Percentiles rank a stretch among this genome's conserved stretches.
phyloP scores from a whole-genome alignment of 2,329 filamentous ascomycete species.

The Neonectria faginata region DNA sequence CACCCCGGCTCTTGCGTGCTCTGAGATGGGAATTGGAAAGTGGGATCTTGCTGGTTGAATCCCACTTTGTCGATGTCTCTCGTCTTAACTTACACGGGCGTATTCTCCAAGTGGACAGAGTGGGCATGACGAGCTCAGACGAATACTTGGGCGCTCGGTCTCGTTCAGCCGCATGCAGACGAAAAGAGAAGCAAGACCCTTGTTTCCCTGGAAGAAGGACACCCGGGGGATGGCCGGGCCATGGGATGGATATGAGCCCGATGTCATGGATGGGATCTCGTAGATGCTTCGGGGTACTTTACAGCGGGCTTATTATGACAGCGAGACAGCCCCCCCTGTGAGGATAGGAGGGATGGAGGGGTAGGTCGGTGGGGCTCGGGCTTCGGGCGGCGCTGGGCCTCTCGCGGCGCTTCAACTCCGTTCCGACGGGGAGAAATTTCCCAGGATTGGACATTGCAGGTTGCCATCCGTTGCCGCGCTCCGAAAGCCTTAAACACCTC shows the following conservation, averaged over 20 bases:
- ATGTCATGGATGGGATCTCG: conserved; percentile 11
- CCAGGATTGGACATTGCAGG: conserved; percentile 5
- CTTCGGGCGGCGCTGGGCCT: conserved; percentile 27
- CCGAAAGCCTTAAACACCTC: conserved; percentile 38
- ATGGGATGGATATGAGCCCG: conserved; percentile 11
- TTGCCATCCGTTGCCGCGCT: conserved; percentile 34
- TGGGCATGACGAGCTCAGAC: neutral
- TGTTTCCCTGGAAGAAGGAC: neutral
- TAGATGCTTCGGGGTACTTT: neutral
- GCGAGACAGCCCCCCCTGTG: neutral
- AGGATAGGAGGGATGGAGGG: conserved; percentile 14
- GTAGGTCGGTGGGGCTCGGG: conserved; percentile 36
- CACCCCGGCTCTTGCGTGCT: conserved; percentile 28
- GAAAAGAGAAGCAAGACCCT: neutral
- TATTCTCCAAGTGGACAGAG: neutral
- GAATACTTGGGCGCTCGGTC: conserved; percentile 1
- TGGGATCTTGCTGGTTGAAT: neutral
- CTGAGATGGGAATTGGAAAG: conserved; percentile 12
- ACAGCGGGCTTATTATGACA: too few relatives aligned
- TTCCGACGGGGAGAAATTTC: conserved; percentile 40
- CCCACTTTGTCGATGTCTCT: conserved; percentile 8
- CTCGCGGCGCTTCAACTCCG: conserved; percentile 45
- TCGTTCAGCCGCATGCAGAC: neutral
- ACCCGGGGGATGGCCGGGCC: conserved; percentile 14
- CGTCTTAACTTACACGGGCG: neutral